A percentile compares a stretch with the other conserved stretches of the same genome.
These are phyloP conservation scores for Neofusicoccum sp. DNA, from an alignment of 2,329 filamentous ascomycete genomes.

Conservation along the genomic window DNA sequence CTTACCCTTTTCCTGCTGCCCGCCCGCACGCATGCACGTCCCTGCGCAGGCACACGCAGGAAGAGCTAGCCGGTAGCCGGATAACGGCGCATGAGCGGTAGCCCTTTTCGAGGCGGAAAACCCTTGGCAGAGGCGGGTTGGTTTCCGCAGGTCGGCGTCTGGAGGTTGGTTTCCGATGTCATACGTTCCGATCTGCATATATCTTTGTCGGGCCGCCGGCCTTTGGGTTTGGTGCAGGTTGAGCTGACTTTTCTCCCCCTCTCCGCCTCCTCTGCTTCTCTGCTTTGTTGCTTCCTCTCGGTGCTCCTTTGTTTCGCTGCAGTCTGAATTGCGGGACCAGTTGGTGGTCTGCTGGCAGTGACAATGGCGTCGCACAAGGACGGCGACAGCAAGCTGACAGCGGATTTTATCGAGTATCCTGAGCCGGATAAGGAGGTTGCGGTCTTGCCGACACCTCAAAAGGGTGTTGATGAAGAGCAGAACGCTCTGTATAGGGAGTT, in stretches of 20 bases:
- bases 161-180: neutral
- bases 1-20: neutral
- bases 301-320: too few relatives aligned
- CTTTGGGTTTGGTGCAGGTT: neutral
- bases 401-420: slow-evolving; percentile 11
- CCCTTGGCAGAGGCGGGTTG: too few relatives aligned
- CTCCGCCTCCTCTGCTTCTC: neutral
- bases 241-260: neutral
- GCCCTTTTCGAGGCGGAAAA: too few relatives aligned
- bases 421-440: neutral
- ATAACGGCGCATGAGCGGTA: neutral
- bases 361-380: neutral
- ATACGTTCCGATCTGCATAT: neutral
- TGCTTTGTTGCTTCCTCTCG: neutral
- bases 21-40: neutral
- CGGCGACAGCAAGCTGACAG: slow-evolving; percentile 1
- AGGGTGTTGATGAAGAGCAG: slow-evolving; percentile 8
- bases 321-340: too few relatives aligned
- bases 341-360: neutral
- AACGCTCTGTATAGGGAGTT: slow-evolving; percentile 5
- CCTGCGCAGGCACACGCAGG: too few relatives aligned
- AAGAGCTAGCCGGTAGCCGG: neutral
- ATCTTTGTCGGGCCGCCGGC: neutral
- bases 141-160: neutral
- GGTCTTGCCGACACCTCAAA: neutral